Percentiles rank a stretch among this genome's conserved stretches.
phyloP scores from a whole-genome alignment of 2,329 filamentous ascomycete genomes.

The Fusarium abutilonis region DNA sequence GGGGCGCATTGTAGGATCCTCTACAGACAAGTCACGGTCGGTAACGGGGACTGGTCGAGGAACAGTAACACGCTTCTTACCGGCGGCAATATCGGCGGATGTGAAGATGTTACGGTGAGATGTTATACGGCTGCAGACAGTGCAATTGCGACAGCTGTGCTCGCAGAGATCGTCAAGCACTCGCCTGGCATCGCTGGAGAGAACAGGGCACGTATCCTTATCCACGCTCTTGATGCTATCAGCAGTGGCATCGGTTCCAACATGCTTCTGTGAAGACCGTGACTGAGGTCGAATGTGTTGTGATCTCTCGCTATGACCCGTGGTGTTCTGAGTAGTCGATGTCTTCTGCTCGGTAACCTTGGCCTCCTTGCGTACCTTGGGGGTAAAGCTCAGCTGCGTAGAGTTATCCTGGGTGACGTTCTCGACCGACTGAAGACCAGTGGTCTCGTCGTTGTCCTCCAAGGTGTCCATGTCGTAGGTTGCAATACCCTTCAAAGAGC shows the following conservation, averaged over 20 bases:
- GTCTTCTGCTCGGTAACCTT: constrained; percentile 35
- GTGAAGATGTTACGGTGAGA: constrained; percentile 55
- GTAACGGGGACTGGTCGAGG: constrained; percentile 73
- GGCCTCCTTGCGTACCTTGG: constrained; percentile 39
- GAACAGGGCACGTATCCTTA: constrained; percentile 53
- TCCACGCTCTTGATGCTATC: constrained; percentile 42
- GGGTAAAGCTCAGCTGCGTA: constrained; percentile 47
- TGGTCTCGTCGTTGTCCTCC: constrained; percentile 51
- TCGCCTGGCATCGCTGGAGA: constrained; percentile 63
- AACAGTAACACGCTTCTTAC: constrained; percentile 69
- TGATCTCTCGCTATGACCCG: constrained; percentile 41
- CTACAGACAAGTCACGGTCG: constrained; percentile 62
- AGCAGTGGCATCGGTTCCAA: constrained; percentile 39
- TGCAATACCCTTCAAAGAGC: constrained; percentile 36
- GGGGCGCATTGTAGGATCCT: constrained; percentile 69
- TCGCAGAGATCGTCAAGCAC: constrained; percentile 64
- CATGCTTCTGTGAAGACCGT: constrained; percentile 42
- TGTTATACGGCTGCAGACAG: constrained; percentile 65
- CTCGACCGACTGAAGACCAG: constrained; percentile 49
- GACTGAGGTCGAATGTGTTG: constrained; percentile 43
- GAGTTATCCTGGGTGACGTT: constrained; percentile 50
- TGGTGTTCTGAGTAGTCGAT: constrained; percentile 32
- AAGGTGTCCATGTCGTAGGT: constrained; percentile 42
- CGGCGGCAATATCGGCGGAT: constrained; percentile 51
- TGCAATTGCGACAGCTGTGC: constrained; percentile 66